Percentiles rank a stretch among this genome's conserved stretches.
phyloP scores from a whole-genome alignment of 345 rosid genomes.

The Turritis glabra region DNA sequence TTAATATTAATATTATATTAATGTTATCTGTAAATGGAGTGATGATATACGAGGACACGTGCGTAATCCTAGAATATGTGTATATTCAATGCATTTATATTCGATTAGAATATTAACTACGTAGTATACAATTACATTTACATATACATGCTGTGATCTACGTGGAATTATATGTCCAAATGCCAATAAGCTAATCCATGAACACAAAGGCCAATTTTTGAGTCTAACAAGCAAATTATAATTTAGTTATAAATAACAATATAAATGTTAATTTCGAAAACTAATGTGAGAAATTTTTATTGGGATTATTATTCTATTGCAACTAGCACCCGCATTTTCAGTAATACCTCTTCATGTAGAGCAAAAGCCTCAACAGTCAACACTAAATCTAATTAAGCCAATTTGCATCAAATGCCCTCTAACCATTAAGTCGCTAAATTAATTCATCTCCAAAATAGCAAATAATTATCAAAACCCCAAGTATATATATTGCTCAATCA shows the following conservation, averaged over 20 bases:
- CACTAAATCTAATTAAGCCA: not conserved
- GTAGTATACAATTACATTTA: not conserved
- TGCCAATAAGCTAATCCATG: not conserved
- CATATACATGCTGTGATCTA: not conserved
- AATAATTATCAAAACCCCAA: conserved; percentile 9
- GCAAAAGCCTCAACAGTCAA: conserved; percentile 14
- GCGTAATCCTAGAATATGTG: conserved; percentile 2
- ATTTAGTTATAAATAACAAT: not conserved
- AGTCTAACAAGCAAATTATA: not conserved
- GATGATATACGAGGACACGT: conserved; percentile 21
- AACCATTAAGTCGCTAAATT: not conserved
- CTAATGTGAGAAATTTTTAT: not conserved
- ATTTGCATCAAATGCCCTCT: conserved; percentile 31
- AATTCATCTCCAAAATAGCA: not conserved
- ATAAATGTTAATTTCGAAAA: not conserved
- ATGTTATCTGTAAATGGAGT: not conserved
- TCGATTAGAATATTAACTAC: conserved; percentile 15
- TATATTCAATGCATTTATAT: conserved; percentile 12
- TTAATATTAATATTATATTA: not conserved
- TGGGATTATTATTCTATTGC: conserved; percentile 2
- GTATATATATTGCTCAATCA: conserved; percentile 20
- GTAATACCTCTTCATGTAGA: conserved; percentile 25
- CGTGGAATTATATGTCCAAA: not conserved
- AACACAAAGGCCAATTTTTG: conserved; percentile 4
- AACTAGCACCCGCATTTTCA: conserved; percentile 19